Base-by-base conservation (phyloP, 2,329 filamentous ascomycete genomes). In the Tolypocladium album region DNA sequence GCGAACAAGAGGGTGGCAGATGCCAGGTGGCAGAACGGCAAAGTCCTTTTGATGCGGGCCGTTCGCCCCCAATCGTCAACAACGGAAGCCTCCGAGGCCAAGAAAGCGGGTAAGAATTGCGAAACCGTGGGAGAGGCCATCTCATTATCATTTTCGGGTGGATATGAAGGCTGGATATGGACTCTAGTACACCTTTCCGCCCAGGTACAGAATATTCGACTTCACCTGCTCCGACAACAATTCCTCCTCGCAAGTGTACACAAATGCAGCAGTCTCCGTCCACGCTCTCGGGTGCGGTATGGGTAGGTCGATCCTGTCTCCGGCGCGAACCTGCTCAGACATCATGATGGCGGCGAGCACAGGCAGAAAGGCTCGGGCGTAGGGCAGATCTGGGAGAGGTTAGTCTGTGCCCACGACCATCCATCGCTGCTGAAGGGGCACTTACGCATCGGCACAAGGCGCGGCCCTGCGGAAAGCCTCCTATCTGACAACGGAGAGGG, bases 241-340 rank as follows among this genome's bases (percentile, higher is more conserved):
- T 55, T 75, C 72, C 15, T 75, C 76, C 58, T 76, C 71, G 42
- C 79, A 79, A 0, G 79, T 82, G 66, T 85, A 86, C 34, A 83
- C 74, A 64, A 82, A 81, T 4, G 74, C 71, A n/a, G 84, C 72
- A 0, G 83, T 85, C 59, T 81, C 77, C 2, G 69, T 66, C 84
- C 84, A 87, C 9, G 74, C 78, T 57, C 78, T 76, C 1, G 84
- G 83, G 60, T 80, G 74, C 1, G 84, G 84, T 59, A 87, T 64
- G 0, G 83, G 83, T 12, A 87, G 71, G 63, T 86, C 82, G 58
- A 87, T 74, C 2, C 74, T 72, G 64, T 86, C 83, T 36, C 81
- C 79, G 31, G 75, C 74, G 17, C 71, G 70, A 27, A 86, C 75
- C 64, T 80, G 75, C 5, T 79, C 77, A 0, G 81, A 84, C 40